Conservation (phyloP, 805 yeast genomes). For the Saturnispora serradocipensis region DNA sequence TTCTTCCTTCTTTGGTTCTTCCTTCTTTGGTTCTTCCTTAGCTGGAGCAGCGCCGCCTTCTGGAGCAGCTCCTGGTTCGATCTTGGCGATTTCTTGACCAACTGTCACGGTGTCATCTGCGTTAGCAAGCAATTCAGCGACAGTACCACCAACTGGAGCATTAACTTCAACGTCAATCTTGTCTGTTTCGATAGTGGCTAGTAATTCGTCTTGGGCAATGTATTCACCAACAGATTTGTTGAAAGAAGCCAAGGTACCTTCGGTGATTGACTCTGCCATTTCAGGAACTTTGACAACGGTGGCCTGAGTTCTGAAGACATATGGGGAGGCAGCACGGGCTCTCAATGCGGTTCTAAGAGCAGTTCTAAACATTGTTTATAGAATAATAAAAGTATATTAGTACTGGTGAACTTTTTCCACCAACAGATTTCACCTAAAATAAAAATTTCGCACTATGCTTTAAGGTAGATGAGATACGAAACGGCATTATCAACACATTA, state of each 20-base stretch:
- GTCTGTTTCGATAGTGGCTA: conserved; percentile 97
- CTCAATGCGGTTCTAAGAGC: conserved; percentile 7
- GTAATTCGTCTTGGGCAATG: conserved; percentile 76
- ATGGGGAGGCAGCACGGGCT: conserved; percentile 1
- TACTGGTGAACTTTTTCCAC: background rate
- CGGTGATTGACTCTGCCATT: conserved; percentile 97
- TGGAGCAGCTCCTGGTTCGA: conserved; percentile 73
- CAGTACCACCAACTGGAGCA: conserved; percentile 85
- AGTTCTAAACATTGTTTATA: conserved; percentile 10
- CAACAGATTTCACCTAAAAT: background rate
- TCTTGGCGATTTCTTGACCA: conserved; percentile 84
- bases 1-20: conserved; percentile 17
- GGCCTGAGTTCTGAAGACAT: conserved; percentile 25
- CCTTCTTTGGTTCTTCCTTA: conserved; percentile 18
- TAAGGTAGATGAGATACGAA: background rate
- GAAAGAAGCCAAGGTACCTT: conserved; percentile 75
- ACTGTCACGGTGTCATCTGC: conserved; percentile 93
- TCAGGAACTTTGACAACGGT: conserved; percentile 82
- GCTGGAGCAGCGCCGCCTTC: conserved; percentile 43
- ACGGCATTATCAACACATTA: background rate
- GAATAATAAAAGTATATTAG: background rate
- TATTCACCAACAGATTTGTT: conserved; percentile 78
- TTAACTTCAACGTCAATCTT: conserved; percentile 96
- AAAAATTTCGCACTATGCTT: background rate
- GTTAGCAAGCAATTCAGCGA: conserved; percentile 70